Base-by-base conservation (phyloP, 2,329 filamentous ascomycete genomes). In the Microascus cirrosus region DNA sequence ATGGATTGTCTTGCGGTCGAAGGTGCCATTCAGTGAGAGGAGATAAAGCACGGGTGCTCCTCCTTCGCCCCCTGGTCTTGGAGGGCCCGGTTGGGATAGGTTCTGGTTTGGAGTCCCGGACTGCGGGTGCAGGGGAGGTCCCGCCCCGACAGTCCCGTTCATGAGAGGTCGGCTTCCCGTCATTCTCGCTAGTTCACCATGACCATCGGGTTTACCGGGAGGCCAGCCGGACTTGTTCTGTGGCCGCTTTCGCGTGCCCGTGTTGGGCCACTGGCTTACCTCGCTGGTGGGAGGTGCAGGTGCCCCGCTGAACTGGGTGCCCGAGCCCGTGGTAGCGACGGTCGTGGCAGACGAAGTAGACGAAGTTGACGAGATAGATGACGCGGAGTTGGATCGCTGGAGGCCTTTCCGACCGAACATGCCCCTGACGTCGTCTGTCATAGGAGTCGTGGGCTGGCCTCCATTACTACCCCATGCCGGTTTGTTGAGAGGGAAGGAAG, bases 1-100 rank as follows among this genome's bases (percentile, higher is more conserved):
- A 36, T 83, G 89, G 65, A 99, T 97, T 51, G 92, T 94, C 74
- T 99, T 99, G 66, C 91, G 86, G 71, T 97, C 94, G 69, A 99
- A 99, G 1, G 93, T 97, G 59, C 90, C 90, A 68, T 99, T 99
- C 66, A 97, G 84, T 0, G 94, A 95, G 6, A 93, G 75, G 5
- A 99, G 82, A 61, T 91, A 90, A 50, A 96, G 80, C 24, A 96
- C 85, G 0, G 91, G 90, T 56, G 89, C 84, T 6, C 83, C 82
- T 60, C 82, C 78, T 60, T 89, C 86, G 57, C 78, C 73, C 28
- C 63, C 58, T 69, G 89, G 85, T 61, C 92, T 87, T 58, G 86
- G 69, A 68, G 76, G 73, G 56, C 71, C 69, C 61, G 76, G 77
- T 59, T 77, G 77, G 15, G 67, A 60, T 39, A 68, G 66, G 58